Evolutionary conservation across 345 rosid genomes (phyloP).

Genomic region (Abelmoschus esculentus): DNA sequence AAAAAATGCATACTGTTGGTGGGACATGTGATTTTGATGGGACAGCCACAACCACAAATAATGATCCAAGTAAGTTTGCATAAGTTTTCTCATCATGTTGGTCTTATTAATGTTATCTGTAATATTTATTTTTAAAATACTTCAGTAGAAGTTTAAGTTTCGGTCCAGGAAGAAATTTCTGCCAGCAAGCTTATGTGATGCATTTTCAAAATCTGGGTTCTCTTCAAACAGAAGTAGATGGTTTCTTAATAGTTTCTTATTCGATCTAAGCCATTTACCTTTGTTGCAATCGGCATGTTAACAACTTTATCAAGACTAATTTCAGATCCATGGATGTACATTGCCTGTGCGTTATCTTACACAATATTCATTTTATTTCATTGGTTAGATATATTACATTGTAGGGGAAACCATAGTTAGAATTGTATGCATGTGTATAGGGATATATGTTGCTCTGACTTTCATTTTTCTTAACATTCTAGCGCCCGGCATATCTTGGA

Average conservation of each 20-base stretch:
- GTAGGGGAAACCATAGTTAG: not conserved
- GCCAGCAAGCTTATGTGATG: not conserved
- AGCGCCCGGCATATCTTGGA: not conserved
- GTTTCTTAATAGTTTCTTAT: not conserved
- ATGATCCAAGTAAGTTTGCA: conserved; percentile 54
- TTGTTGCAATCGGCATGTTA: not conserved
- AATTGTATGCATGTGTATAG: not conserved
- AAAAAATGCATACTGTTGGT: conserved; percentile 60
- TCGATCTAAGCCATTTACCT: not conserved
- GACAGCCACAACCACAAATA: conserved; percentile 49
- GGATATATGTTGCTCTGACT: not conserved
- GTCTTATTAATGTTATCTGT: conserved; percentile 8
- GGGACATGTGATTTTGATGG: conserved; percentile 90
- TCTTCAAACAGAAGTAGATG: not conserved
- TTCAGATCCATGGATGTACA: not conserved
- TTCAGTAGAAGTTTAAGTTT: not conserved
- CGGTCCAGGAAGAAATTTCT: not conserved
- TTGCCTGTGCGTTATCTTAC: not conserved
- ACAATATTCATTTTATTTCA: not conserved
- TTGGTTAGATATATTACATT: not conserved
- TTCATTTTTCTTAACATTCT: not conserved
- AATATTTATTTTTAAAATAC: not conserved
- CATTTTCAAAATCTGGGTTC: not conserved
- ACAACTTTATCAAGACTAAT: not conserved
- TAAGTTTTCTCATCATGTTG: conserved; percentile 16